phyloP scores from a whole-genome alignment of 768 basidiomycete genomes.

The Gymnopilus junonius region DNA sequence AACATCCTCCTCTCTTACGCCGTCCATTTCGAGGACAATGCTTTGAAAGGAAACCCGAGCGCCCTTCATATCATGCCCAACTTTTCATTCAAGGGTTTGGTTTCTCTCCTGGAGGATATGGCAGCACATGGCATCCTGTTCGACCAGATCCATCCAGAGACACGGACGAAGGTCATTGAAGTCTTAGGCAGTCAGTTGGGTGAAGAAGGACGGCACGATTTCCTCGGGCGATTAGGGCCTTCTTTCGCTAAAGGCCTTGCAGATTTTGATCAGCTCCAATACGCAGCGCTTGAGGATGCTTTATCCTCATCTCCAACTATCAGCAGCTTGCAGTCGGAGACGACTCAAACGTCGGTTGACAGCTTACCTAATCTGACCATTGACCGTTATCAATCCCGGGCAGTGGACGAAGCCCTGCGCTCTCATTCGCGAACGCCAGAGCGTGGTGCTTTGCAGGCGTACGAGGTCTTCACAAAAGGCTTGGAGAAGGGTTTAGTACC shows the following conservation, averaged over 20 bases:
- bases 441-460: slow-evolving; percentile 37
- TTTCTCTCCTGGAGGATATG: slow-evolving; percentile 45
- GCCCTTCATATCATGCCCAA: slow-evolving; percentile 22
- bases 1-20: slow-evolving; percentile 49
- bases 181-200: slow-evolving; percentile 28
- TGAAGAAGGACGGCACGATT: slow-evolving; percentile 24
- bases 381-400: slow-evolving; percentile 14
- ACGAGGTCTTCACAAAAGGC: slow-evolving; percentile 50
- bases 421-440: not conserved
- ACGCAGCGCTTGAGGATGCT: slow-evolving; percentile 24
- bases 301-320: slow-evolving; percentile 12
- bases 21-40: slow-evolving; percentile 36
- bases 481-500: slow-evolving; percentile 53
- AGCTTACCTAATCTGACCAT: slow-evolving; percentile 10
- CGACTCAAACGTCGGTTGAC: slow-evolving; percentile 9
- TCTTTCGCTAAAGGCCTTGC: slow-evolving; percentile 30
- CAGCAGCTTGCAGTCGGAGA: slow-evolving; percentile 16
- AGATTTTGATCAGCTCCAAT: slow-evolving; percentile 20
- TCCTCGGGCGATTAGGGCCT: slow-evolving; percentile 37
- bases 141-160: slow-evolving; percentile 24
- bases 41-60: slow-evolving; percentile 28
- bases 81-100: slow-evolving; percentile 43
- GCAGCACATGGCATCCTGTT: slow-evolving; percentile 35
- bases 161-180: slow-evolving; percentile 31
- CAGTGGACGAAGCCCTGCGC: slow-evolving; percentile 10